Conservation (phyloP, 1,139 yeast species). For the Hemisphaericaspora subhashii region DNA sequence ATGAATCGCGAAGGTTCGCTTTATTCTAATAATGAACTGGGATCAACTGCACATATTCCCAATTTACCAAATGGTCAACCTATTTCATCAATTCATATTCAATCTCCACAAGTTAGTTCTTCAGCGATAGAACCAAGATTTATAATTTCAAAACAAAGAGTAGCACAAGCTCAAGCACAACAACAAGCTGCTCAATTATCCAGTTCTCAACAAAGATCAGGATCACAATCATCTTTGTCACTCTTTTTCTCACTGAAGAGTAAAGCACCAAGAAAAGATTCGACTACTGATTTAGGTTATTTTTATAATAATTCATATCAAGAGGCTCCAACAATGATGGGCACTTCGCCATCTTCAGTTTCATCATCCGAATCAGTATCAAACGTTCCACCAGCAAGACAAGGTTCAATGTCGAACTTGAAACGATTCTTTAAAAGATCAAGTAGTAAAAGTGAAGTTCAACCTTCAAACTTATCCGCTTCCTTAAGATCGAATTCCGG, state of each 20-base stretch:
- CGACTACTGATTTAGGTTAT: slow-evolving; percentile 46
- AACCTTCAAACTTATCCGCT: slow-evolving; percentile 40
- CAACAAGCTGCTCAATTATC: slow-evolving; percentile 33
- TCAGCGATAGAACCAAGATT: slow-evolving; percentile 68
- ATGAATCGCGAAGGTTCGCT: slow-evolving; percentile 11
- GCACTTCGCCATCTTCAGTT: slow-evolving; percentile 40
- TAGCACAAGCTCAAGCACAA: slow-evolving; percentile 52
- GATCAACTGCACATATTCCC: slow-evolving; percentile 32
- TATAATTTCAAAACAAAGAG: slow-evolving; percentile 69
- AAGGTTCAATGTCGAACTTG: slow-evolving; percentile 75
- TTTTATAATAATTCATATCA: slow-evolving; percentile 45
- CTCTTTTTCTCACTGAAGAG: slow-evolving; percentile 40
- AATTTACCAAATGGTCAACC: slow-evolving; percentile 55
- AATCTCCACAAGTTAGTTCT: slow-evolving; percentile 62
- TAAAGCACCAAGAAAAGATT: slow-evolving; percentile 28
- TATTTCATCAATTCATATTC: slow-evolving; percentile 61
- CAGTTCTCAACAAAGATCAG: slow-evolving; percentile 32
- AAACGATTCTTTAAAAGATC: slow-evolving; percentile 59
- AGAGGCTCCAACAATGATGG: slow-evolving; percentile 23
- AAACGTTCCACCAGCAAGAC: slow-evolving; percentile 31
- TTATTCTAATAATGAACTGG: slow-evolving; percentile 14
- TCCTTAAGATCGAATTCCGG: slow-evolving; percentile 35
- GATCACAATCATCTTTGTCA: slow-evolving; percentile 52
- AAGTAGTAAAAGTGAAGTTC: slow-evolving; percentile 24
- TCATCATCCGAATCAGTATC: slow-evolving; percentile 39